Base-by-base conservation (phyloP, 106 monocot species). In the Triglochin maritima region DNA sequence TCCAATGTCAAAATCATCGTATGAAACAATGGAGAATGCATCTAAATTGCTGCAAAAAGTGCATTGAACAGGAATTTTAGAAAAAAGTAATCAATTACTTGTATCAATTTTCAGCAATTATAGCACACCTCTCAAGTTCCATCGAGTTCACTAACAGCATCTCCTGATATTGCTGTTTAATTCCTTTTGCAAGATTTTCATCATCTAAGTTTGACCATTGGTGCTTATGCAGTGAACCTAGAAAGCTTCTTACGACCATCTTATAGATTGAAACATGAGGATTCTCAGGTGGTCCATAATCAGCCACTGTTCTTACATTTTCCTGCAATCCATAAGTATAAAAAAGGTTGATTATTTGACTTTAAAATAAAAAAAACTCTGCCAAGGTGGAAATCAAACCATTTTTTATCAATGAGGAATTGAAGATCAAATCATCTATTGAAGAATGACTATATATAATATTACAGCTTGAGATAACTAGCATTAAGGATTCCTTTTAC, bases 151-250 rank as follows among this genome's bases (percentile, higher is more conserved):
- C 62, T 74, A 94, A 43, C 47, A 86, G 49, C 79, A 75, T 76
- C 68, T 94, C 86, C 79, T 86, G 87, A 71, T 80, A 94, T 72
- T 94, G 94, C 77, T 94, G 94, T 76, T 83, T 89, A 67, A 94
- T 60, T 67, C 94, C 94, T 65, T 82, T 85, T 7, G 62, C 73
- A 71, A 94, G 87, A 49, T 85, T 87, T 52, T 84, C 84, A 54
- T 69, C 85, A 55, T 94, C 94, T 50, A 29, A 58, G 47, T 74
- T 66, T 60, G 78, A 82, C 94, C 94, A 94, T 47, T 17, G 50
- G 53, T 54, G 80, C 62, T 79, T 84, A 13, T 13, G 29, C 54
- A 79, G 55, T 49, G 84, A 85, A 46, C 82, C 6, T 3, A 89
- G 87, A 49, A 77, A 87, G 62, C 76, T 84, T 67, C 49, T 58